Conservation (phyloP, 805 yeast genomes). For the Wickerhamomyces silvicola region DNA sequence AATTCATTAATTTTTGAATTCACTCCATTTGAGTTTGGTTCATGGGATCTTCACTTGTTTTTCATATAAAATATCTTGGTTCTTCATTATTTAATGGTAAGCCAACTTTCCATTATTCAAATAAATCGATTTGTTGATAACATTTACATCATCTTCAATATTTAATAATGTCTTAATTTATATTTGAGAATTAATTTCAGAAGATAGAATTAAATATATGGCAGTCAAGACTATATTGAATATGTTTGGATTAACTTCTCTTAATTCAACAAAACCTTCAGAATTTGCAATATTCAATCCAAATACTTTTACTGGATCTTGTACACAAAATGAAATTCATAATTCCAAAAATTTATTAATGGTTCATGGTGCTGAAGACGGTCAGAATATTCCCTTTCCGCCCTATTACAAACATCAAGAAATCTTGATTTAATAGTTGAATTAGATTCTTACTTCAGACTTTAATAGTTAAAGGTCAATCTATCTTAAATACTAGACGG, state of each 20-base stretch:
- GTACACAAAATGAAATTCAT: conserved; percentile 17
- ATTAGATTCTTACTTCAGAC: no score
- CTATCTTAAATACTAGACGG: no score
- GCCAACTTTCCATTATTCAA: conserved; percentile 24
- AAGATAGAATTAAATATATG: conserved; percentile 21
- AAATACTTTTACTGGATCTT: conserved; percentile 46
- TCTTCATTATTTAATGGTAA: conserved; percentile 38
- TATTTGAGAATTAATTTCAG: conserved; percentile 31
- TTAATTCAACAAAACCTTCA: conserved; percentile 34
- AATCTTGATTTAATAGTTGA: conserved; percentile 60
- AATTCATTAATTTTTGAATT: conserved; percentile 49
- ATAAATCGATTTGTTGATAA: conserved; percentile 39
- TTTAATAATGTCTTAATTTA: conserved; percentile 45
- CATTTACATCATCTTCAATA: conserved; percentile 59
- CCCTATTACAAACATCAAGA: conserved; percentile 61
- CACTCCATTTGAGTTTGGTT: conserved; percentile 62
- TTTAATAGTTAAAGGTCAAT: no score
- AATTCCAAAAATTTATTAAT: conserved; percentile 32
- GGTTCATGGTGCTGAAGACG: conserved; percentile 79
- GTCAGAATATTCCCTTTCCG: conserved; percentile 61
- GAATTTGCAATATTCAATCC: conserved; percentile 59
- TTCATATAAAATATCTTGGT: conserved; percentile 47
- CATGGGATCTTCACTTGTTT: conserved; percentile 55
- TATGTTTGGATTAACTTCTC: conserved; percentile 38
- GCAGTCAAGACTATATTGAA: conserved; percentile 34